Evolutionary conservation across 805 yeast species (phyloP), one percentile per base, ranked within the genome.

Genomic region (Candida koratica): DNA sequence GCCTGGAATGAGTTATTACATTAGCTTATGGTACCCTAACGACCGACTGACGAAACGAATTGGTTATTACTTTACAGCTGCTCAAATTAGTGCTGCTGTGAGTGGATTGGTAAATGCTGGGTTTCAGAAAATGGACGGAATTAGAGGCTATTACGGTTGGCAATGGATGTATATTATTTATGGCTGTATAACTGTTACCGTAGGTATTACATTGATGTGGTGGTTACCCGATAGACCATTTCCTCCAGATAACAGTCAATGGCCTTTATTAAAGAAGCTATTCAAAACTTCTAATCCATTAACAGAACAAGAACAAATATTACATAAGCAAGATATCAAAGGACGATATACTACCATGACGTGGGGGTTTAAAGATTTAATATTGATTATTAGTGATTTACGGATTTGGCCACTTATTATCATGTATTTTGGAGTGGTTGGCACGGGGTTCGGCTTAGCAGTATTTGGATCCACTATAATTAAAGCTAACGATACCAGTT

Each of bases 361-460:
- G 5, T 86, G 93, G 90, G 69, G 69, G 0, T 64, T 75, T 66
- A 63, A 56, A 25, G 90, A 84, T 41, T 64, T 86, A 19, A 48
- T 58, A 27, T 56, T 53, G 6, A 72, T 86, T 26, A 45, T 84
- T 15, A 48, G 66, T 20, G 95, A 87, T 53, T 51, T 71, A 29
- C 69, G 93, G 45, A 67, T 81, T 27, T 85, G 89, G 89, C 93
- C 95, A 1, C 58, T 87, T 41, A 66, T 84, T 29, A 67, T 86
- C 61, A 86, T 86, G 95, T 86, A 86, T 60, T 87, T 86, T 55
- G 96, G 95, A 13, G 95, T 84, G 14, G 95, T 86, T 17, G 96
- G 95, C 31, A 77, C 86, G n/a, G 96, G 96, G 1, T 80, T 73
- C 51, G 96, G 95, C 20, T 64, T 86, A 32, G 88, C 88, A 20